A percentile compares a stretch with the other conserved stretches of the same genome.
Evolutionary conservation across 805 yeast genomes (phyloP).

Genomic region (Saturnispora zaruensis): DNA sequence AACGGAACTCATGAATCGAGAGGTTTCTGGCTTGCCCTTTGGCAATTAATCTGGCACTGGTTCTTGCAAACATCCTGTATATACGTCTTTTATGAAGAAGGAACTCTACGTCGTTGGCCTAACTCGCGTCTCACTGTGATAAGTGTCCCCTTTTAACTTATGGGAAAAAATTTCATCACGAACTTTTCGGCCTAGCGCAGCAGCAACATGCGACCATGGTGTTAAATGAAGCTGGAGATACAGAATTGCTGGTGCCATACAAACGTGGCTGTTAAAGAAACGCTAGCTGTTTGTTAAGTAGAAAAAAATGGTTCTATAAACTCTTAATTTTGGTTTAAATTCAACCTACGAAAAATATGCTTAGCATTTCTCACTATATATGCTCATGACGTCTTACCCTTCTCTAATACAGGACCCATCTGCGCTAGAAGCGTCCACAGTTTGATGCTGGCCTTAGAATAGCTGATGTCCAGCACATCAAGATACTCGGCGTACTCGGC

Average conservation of each 20-base stretch:
- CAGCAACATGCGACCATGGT: background rate
- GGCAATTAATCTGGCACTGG: background rate
- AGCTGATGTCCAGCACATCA: slow-evolving; percentile 8
- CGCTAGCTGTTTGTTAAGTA: background rate
- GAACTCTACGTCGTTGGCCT: background rate
- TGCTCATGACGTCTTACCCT: background rate
- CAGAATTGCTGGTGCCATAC: too few species aligned
- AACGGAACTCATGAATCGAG: slow-evolving; percentile 92
- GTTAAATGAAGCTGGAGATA: background rate
- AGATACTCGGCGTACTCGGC: slow-evolving; percentile 28
- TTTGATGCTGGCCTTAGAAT: background rate
- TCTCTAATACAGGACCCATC: slow-evolving; percentile 1
- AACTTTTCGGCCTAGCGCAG: background rate
- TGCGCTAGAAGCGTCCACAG: background rate
- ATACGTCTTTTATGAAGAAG: background rate
- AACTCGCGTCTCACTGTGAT: slow-evolving; percentile 37
- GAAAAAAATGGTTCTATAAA: background rate
- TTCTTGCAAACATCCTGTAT: slow-evolving; percentile 6
- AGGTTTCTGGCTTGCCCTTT: slow-evolving; percentile 47
- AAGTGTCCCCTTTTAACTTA: slow-evolving; percentile 23
- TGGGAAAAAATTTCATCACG: slow-evolving; percentile 1
- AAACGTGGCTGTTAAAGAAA: too few species aligned
- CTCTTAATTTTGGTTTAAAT: background rate
- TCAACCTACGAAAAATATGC: background rate
- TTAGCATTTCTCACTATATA: background rate